Base-by-base conservation (phyloP, 352 stramenopile species). In the Pythium aristosporum region DNA sequence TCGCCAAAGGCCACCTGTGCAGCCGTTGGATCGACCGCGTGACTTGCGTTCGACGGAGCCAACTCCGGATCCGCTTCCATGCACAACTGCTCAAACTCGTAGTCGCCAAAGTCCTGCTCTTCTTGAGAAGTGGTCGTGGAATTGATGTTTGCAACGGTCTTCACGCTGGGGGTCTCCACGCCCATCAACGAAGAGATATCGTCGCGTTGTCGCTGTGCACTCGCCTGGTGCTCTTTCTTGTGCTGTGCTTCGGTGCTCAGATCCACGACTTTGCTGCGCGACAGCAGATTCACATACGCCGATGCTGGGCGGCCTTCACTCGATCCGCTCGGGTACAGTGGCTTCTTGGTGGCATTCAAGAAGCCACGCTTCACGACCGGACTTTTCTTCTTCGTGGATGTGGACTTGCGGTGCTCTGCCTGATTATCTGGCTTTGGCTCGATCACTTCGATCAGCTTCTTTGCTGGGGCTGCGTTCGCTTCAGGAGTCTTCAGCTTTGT, bases 11-110 rank as follows among this genome's bases (percentile, higher is more conserved):
- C 51, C 23, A 80, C 66, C 5, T 74, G n/a, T 18, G 37, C 43
- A 0, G 53, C 34, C 5, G 5, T 13, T 3, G 48, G 51, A 18
- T 63, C 41, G 12, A 7, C 21, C 42, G 25, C n/a, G 12, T 37
- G 50, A 6, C 18, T 43, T n/a, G 30, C 37, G 20, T 37, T 41
- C 0, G 20, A 9, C 11, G 75, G 61, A 37, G 76, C 75, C 5
- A 94, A 68, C n/a, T 93, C 82, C 5, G 85, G 79, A 57, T 96
- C 87, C 8, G 83, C 85, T 61, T 91, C 75, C 62, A 86, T 68
- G 54, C 83, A 96, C 7, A 96, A 74, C 56, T 90, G 79, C 25
- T 94, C 82, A 53, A 96, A 96, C 43, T 92, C 77, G 39, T 80
- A 76, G 63, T 93, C 83, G 0, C 76, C 80, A 42, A 80, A 71